A percentile compares a stretch with the other conserved stretches of the same genome.
Conservation (phyloP, 768 basidiomycete genomes). For the Pulveroboletus sp. region DNA sequence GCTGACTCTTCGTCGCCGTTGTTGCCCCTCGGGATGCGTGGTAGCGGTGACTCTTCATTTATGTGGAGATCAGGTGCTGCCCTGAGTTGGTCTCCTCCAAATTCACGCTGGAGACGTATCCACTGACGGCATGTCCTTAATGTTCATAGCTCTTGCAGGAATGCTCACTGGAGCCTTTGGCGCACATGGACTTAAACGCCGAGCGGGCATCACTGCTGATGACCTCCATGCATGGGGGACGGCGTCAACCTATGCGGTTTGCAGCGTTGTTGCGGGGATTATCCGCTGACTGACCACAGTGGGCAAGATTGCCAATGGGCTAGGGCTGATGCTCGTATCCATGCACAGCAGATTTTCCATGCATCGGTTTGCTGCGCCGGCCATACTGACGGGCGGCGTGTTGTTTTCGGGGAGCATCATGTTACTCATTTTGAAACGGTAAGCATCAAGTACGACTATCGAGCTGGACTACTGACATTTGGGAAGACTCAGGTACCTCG, state of each 20-base stretch:
- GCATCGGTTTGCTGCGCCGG: slow-evolving; percentile 64
- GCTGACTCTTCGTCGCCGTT: slow-evolving; percentile 28
- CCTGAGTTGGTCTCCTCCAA: slow-evolving; percentile 31
- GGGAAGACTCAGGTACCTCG: slow-evolving; percentile 45
- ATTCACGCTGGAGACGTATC: background rate
- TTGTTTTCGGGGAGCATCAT: slow-evolving; percentile 66
- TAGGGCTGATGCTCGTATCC: slow-evolving; percentile 58
- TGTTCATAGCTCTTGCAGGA: slow-evolving; percentile 39
- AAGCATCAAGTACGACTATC: slow-evolving; percentile 3
- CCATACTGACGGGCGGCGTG: slow-evolving; percentile 51
- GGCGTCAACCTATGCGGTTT: slow-evolving; percentile 60
- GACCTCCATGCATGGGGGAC: slow-evolving; percentile 56
- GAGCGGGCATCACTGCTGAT: slow-evolving; percentile 45
- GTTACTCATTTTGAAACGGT: slow-evolving; percentile 48
- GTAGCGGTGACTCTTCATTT: slow-evolving; percentile 17
- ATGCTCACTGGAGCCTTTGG: slow-evolving; percentile 66
- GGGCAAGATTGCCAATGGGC: slow-evolving; percentile 60
- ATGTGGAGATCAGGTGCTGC: slow-evolving; percentile 43
- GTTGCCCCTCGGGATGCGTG: slow-evolving; percentile 12
- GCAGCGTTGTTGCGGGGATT: slow-evolving; percentile 13
- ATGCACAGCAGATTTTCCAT: slow-evolving; percentile 54
- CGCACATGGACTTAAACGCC: slow-evolving; percentile 53
- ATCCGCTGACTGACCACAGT: slow-evolving; percentile 7
- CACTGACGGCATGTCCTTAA: background rate
- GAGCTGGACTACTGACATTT: slow-evolving; percentile 2